Conservation (phyloP, 768 basidiomycete genomes). For the Suillus fuscotomentosus region DNA sequence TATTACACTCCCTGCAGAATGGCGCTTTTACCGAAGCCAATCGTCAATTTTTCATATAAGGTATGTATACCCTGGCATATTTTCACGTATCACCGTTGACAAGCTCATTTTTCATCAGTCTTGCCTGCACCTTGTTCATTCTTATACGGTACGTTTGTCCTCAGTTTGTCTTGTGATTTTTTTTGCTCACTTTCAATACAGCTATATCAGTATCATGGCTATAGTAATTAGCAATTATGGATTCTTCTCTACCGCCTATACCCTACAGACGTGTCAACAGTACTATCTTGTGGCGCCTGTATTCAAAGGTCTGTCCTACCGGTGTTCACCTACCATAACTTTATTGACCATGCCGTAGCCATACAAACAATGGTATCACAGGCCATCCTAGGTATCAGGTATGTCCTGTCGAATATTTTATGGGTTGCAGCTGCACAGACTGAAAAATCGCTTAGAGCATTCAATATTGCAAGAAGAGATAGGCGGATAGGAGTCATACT, state of each 20-base stretch:
- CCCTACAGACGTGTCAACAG: constrained; percentile 39
- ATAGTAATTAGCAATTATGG: constrained; percentile 55
- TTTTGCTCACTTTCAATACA: constrained; percentile 3
- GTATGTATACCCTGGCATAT: constrained; percentile 9
- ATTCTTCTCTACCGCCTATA: constrained; percentile 54
- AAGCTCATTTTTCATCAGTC: constrained; percentile 10
- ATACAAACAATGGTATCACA: constrained; percentile 66
- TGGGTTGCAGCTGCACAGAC: neutral
- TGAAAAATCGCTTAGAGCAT: constrained; percentile 38
- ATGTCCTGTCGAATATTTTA: neutral
- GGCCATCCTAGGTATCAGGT: constrained; percentile 62
- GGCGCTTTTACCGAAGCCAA: constrained; percentile 33
- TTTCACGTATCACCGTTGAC: neutral
- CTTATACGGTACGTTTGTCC: constrained; percentile 28
- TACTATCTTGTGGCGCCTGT: constrained; percentile 54
- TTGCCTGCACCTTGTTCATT: constrained; percentile 31
- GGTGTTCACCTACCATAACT: neutral
- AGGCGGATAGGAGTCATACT: constrained; percentile 40
- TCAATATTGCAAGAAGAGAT: constrained; percentile 55
- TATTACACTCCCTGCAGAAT: constrained; percentile 31
- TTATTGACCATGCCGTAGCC: constrained; percentile 33
- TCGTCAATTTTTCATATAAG: constrained; percentile 24
- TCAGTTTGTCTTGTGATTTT: neutral
- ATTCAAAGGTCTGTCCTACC: constrained; percentile 52
- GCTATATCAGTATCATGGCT: constrained; percentile 42